Evolutionary conservation across 148 eudicot genomes (phyloP).

Genomic region (Rhododendron ovatum): DNA sequence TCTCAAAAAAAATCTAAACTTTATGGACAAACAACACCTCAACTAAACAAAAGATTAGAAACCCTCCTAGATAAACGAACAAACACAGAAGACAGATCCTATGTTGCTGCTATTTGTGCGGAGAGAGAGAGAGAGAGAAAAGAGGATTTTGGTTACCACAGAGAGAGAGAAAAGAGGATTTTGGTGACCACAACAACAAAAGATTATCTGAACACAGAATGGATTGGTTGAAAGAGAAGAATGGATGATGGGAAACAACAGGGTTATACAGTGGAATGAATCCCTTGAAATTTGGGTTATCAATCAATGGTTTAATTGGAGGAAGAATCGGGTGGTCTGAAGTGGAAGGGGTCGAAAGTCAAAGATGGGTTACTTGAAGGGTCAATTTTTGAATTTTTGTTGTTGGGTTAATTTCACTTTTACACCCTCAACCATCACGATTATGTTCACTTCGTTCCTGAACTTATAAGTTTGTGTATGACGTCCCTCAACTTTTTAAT

Average conservation of each 20-base stretch:
- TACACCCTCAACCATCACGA: background rate
- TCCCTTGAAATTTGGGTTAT: constrained; percentile 7
- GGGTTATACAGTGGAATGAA: constrained; percentile 7
- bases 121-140: background rate
- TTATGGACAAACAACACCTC: background rate
- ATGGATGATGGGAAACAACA: constrained; percentile 1
- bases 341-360: background rate
- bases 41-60: background rate
- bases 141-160: too few relatives aligned
- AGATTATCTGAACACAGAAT: background rate
- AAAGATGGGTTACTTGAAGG: background rate
- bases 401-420: background rate
- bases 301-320: constrained; percentile 1
- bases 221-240: background rate
- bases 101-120: background rate
- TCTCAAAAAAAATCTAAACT: background rate
- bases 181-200: background rate
- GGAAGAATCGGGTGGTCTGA: constrained; percentile 6
- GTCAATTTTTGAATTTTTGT: background rate
- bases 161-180: background rate
- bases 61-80: background rate
- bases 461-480: background rate
- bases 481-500: background rate
- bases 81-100: constrained; percentile 1
- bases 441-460: background rate